Conservation (phyloP, 1,284 basidiomycete genomes). For the Cutaneotrichosporon dermatis region DNA sequence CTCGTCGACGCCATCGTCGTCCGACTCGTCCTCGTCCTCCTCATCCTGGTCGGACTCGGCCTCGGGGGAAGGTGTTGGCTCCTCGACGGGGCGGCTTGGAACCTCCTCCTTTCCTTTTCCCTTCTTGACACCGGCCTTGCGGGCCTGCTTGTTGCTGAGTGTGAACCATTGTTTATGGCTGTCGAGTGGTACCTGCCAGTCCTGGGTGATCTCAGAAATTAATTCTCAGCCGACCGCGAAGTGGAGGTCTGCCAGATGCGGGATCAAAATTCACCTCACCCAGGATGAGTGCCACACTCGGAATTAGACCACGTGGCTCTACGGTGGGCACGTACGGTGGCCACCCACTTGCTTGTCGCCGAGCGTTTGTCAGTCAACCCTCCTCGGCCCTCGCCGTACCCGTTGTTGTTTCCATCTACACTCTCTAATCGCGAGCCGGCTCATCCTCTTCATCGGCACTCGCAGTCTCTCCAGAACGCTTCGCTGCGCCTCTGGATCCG, state of each 20-base stretch:
- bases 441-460: neutral
- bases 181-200: neutral
- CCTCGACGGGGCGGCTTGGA: constrained; percentile 14
- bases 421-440: neutral
- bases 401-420: constrained; percentile 1
- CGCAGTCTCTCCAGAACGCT: constrained; percentile 7
- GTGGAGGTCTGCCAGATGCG: constrained; percentile 10
- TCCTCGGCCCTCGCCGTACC: neutral
- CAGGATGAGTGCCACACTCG: constrained; percentile 2
- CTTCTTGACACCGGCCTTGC: constrained; percentile 25
- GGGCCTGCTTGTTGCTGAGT: constrained; percentile 32
- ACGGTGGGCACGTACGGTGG: neutral
- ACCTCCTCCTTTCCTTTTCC: constrained; percentile 19
- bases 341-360: too few species aligned
- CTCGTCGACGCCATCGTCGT: constrained; percentile 78
- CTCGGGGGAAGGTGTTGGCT: constrained; percentile 10
- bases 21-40: constrained; percentile 56
- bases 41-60: neutral
- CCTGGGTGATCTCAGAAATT: neutral
- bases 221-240: neutral
- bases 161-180: constrained; percentile 30
- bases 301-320: constrained; percentile 2
- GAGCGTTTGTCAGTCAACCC: neutral
- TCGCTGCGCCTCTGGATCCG: constrained; percentile 6
- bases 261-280: neutral